Percentiles rank a stretch among this genome's conserved stretches.
These are phyloP conservation scores for Castanea sativa DNA, from an alignment of 306 rosid genomes.

Conservation along the genomic window DNA sequence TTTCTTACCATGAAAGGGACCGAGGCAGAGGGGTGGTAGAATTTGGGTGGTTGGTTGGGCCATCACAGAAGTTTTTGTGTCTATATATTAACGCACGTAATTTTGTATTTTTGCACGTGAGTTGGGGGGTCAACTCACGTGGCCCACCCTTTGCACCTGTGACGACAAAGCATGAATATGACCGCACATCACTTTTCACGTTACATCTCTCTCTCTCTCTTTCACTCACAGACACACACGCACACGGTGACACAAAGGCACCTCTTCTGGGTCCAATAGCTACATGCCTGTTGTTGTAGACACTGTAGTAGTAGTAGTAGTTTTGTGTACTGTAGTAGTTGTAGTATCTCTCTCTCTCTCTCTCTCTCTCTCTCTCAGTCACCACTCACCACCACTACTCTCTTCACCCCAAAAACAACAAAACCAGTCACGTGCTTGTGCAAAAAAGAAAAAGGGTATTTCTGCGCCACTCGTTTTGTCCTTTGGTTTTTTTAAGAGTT, in stretches of 20 bases:
- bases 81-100: neutral
- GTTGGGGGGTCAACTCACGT: conserved; percentile 43
- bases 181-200: conserved; percentile 34
- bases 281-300: neutral
- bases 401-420: no score
- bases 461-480: no score
- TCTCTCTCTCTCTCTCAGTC: no score
- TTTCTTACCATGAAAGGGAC: neutral
- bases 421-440: no score
- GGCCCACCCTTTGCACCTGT: conserved; percentile 36
- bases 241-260: neutral
- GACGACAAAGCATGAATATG: conserved; percentile 26
- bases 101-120: conserved; percentile 50
- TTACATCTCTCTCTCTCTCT: conserved; percentile 10
- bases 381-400: no score
- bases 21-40: neutral
- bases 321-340: no score
- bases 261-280: neutral
- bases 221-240: neutral
- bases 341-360: no score
- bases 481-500: no score
- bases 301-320: no score
- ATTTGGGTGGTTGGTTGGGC: conserved; percentile 2
- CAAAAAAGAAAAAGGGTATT: no score
- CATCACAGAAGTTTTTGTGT: neutral